Base-by-base conservation (phyloP, 441 rosid genomes). In the Euphorbia celastroides region DNA sequence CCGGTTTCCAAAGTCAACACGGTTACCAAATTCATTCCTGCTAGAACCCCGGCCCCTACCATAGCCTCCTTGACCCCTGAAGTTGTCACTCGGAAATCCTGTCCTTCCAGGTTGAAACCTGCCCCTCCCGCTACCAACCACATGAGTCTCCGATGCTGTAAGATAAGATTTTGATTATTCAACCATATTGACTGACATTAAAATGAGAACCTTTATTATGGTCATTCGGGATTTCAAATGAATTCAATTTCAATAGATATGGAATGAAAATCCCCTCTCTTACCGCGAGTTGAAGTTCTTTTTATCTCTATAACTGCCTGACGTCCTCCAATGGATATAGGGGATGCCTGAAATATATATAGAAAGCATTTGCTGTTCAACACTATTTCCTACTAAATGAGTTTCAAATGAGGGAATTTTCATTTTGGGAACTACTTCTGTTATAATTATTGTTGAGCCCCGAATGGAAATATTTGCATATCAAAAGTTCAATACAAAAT, bases 331-430 rank as follows among this genome's bases (percentile, higher is more conserved):
- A 88, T 75, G 3, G 58, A 62, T 58, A 88, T 34, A 1, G 88
- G 92, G 57, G 92, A 84, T 51, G 92, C 92, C 95, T 88, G 82
- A 67, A 77, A 75, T 55, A 31, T 9, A 57, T 55, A 31, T 9
- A 57, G 50, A 57, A 42, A 42, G 31, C 14, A 9, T 11, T 16
- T 5, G 13, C 31, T 41, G 38, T 17, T 41, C 20, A 16, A 34
- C 4, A 16, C 31, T 54, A 54, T 22, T 23, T 25, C 58, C 58
- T 25, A 26, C 34, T 56, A 12, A 12, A 7, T 27, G 34, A 56
- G 60, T 56, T 56, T 16, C 34, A 56, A 56, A 56, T 27, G 31
- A 56, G 5, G 60, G 34, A 27, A 56, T 13, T n/a, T 26, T 23
- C 60, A n/a, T 20, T n/a, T 51, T 48, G 56, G 56, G 22, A 51